These are phyloP conservation scores for Avena sativa DNA, from an alignment of 176 grass and related monocot species.

Conservation along the genomic window DNA sequence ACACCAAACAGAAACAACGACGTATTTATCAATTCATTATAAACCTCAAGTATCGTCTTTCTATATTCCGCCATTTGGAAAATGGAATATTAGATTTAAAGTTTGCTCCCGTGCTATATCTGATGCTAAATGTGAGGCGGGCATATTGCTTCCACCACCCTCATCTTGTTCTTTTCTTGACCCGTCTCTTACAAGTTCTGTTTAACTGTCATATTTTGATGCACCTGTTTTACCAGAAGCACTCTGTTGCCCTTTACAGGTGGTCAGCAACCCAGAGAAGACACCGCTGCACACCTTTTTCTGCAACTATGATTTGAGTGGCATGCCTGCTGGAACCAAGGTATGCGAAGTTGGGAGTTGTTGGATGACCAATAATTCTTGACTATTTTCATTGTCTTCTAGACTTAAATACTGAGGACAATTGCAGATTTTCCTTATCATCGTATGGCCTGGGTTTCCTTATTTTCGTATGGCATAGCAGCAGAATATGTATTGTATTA, in stretches of 20 bases:
- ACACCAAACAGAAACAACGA: not conserved
- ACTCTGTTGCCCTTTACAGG: constrained; percentile 58
- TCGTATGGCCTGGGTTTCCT: constrained; percentile 11
- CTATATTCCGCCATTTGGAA: constrained; percentile 20
- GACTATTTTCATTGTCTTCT: constrained; percentile 14
- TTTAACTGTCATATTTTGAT: constrained; percentile 29
- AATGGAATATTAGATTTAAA: not conserved
- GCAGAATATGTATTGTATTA: not conserved
- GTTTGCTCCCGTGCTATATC: not conserved
- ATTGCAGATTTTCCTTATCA: not conserved
- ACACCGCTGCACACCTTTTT: constrained; percentile 98
- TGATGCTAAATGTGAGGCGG: constrained; percentile 34
- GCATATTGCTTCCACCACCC: constrained; percentile 23
- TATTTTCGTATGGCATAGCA: constrained; percentile 11
- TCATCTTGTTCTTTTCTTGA: constrained; percentile 22
- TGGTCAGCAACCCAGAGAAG: constrained; percentile 97
- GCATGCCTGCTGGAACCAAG: constrained; percentile 99
- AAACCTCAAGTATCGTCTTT: not conserved
- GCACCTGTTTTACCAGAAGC: constrained; percentile 29
- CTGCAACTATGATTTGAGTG: constrained; percentile 95
- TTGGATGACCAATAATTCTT: not conserved
- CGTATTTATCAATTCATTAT: not conserved
- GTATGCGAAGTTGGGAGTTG: constrained; percentile 49
- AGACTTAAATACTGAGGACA: constrained; percentile 13
- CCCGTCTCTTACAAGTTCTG: constrained; percentile 20